These are phyloP conservation scores for Lasiodiplodia sp. DNA, from an alignment of 2,329 filamentous ascomycete species.

Conservation along the genomic window DNA sequence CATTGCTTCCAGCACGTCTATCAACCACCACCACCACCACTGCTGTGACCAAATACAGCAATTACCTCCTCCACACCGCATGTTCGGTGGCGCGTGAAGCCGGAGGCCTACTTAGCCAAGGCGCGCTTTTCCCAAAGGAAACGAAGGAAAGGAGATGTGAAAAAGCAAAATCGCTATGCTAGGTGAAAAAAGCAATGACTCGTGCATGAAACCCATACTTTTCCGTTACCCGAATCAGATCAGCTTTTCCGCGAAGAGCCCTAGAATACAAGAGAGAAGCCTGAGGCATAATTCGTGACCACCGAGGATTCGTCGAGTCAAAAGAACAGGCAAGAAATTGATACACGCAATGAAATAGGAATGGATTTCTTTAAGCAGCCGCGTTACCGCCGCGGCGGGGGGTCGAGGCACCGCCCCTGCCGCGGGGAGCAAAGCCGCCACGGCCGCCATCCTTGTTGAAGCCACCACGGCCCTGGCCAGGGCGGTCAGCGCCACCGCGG, in stretches of 20 bases:
- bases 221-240: constrained; percentile 31
- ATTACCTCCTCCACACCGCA: constrained; percentile 26
- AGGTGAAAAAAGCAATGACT: constrained; percentile 29
- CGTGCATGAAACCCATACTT: constrained; percentile 31
- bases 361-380: constrained; percentile 39
- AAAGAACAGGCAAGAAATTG: constrained; percentile 13
- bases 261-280: constrained; percentile 32
- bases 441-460: constrained; percentile 75
- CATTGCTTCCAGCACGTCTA: constrained; percentile 20
- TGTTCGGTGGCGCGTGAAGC: constrained; percentile 7
- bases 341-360: constrained; percentile 15
- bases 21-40: constrained; percentile 11
- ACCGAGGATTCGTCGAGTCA: constrained; percentile 27
- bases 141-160: constrained; percentile 27
- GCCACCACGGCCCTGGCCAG: constrained; percentile 71
- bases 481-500: constrained; percentile 68
- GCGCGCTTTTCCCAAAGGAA: constrained; percentile 27
- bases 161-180: constrained; percentile 32
- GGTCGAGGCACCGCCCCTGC: constrained; percentile 38
- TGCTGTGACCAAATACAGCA: constrained; percentile 7
- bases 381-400: constrained; percentile 63
- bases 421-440: constrained; percentile 66
- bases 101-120: constrained; percentile 19
- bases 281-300: constrained; percentile 31
- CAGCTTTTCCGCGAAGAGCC: constrained; percentile 30